A percentile compares a stretch with the other conserved stretches of the same genome.
These are phyloP conservation scores for Imleria badia DNA, from an alignment of 768 basidiomycete genomes.

Conservation along the genomic window DNA sequence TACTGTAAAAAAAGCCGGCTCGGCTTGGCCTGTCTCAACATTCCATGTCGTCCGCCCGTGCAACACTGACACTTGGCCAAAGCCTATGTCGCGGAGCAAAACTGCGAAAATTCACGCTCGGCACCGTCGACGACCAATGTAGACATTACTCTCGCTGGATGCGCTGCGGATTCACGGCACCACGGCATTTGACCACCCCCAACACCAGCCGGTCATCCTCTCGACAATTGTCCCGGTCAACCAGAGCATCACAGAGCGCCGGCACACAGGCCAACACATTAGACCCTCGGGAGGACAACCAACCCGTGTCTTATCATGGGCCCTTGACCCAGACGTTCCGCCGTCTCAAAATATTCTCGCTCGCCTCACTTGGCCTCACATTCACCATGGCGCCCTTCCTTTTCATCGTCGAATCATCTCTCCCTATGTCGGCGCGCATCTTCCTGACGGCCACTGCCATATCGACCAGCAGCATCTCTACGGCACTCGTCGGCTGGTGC, in stretches of 20 bases:
- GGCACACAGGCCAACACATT: constrained; percentile 1
- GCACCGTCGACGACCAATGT: neutral
- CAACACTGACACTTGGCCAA: constrained; percentile 9
- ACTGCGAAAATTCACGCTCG: constrained; percentile 5
- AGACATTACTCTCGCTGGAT: constrained; percentile 6
- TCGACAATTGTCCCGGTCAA: constrained; percentile 16
- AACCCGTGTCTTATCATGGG: constrained; percentile 55
- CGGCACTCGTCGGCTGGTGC: constrained; percentile 68
- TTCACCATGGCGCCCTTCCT: constrained; percentile 74
- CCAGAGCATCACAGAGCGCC: constrained; percentile 1
- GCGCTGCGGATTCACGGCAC: neutral
- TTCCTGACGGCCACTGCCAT: constrained; percentile 70
- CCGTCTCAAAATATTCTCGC: constrained; percentile 78
- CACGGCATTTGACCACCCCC: neutral
- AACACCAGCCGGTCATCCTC: neutral
- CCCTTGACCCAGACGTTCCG: constrained; percentile 73
- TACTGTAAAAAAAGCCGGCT: neutral
- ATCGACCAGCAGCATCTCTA: constrained; percentile 70
- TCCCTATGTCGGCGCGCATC: constrained; percentile 67
- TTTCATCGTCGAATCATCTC: constrained; percentile 74
- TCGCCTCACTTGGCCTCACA: constrained; percentile 73
- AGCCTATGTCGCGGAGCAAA: constrained; percentile 15
- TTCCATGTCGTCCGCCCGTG: constrained; percentile 7
- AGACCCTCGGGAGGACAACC: constrained; percentile 3
- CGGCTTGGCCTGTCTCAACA: neutral